Percentiles rank a stretch among this genome's conserved stretches.
Evolutionary conservation across 2,329 filamentous ascomycete genomes (phyloP).

Genomic region (Colletotrichum abscissum): DNA sequence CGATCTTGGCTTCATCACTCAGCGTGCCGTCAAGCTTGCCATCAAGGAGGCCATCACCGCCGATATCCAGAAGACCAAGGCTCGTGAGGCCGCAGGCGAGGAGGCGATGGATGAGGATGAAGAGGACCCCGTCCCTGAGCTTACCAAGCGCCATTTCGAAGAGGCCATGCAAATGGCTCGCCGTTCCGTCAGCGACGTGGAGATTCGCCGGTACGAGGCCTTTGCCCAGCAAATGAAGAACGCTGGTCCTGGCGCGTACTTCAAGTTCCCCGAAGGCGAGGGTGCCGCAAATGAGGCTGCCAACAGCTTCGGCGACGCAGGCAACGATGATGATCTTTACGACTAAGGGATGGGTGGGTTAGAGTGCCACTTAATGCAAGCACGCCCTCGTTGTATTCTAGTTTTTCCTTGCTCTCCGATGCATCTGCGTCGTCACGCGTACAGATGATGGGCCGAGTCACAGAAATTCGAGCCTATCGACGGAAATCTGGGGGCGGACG

Average conservation of each 20-base stretch:
- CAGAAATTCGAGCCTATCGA: constrained; percentile 15
- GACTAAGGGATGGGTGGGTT: constrained; percentile 71
- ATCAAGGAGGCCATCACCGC: constrained; percentile 95
- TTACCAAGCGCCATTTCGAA: constrained; percentile 97
- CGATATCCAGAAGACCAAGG: constrained; percentile 92
- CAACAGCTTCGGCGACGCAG: constrained; percentile 82
- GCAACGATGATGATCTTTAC: constrained; percentile 97
- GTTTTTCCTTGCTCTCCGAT: constrained; percentile 49
- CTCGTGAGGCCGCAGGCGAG: constrained; percentile 85
- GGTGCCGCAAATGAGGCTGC: constrained; percentile 72
- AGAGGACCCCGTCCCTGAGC: constrained; percentile 94
- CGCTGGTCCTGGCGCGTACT: constrained; percentile 92
- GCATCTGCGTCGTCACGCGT: constrained; percentile 46
- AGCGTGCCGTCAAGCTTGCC: constrained; percentile 98
- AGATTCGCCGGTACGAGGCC: constrained; percentile 97
- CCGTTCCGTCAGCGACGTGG: constrained; percentile 93
- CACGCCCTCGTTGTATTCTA: constrained; percentile 56
- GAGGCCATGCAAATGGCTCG: constrained; percentile 97
- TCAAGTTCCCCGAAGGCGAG: constrained; percentile 88
- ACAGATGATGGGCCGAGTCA: constrained; percentile 27
- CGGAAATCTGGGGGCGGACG: constrained; percentile 30
- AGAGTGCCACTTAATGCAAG: constrained; percentile 38
- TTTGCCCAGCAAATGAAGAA: constrained; percentile 99
- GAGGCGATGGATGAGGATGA: constrained; percentile 86
- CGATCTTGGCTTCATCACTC: constrained; percentile 98